Percentiles rank a stretch among this genome's conserved stretches.
Evolutionary conservation across 257 asterid species (phyloP).

Genomic region (Fraxinus excelsior): DNA sequence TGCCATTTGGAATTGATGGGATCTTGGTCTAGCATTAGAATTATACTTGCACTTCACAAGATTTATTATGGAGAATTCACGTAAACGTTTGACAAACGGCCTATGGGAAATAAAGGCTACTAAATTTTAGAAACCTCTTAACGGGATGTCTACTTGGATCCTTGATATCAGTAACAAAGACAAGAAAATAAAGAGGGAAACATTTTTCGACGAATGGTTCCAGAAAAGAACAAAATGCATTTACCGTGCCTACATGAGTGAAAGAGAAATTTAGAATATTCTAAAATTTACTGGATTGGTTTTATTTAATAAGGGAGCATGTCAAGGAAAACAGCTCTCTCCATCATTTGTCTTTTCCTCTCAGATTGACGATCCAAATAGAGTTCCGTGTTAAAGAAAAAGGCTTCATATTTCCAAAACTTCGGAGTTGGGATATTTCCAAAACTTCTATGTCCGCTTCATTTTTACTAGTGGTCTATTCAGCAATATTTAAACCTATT

Average conservation of each 20-base stretch:
- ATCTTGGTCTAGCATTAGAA: background rate
- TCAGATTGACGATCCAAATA: background rate
- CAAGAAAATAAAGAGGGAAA: background rate
- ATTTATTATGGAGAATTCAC: background rate
- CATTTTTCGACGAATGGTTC: background rate
- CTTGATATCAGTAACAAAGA: background rate
- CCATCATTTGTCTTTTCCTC: background rate
- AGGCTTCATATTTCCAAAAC: too few species aligned
- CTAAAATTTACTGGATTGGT: background rate
- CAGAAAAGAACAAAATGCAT: background rate
- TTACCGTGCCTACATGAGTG: background rate
- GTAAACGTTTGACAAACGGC: background rate
- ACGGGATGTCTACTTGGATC: background rate
- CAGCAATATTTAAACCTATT: background rate
- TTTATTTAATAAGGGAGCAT: background rate
- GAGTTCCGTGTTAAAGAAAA: background rate
- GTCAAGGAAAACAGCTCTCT: background rate
- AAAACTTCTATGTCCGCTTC: background rate
- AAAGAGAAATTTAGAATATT: background rate
- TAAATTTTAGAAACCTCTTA: background rate
- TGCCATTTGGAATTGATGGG: conserved; percentile 3
- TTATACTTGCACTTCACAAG: background rate
- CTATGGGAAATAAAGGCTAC: background rate
- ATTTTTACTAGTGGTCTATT: background rate
- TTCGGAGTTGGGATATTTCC: background rate